Percentiles rank a stretch among this genome's conserved stretches.
These are phyloP conservation scores for Collariella sp. DNA, from an alignment of 495 filamentous ascomycete genomes.

Conservation along the genomic window DNA sequence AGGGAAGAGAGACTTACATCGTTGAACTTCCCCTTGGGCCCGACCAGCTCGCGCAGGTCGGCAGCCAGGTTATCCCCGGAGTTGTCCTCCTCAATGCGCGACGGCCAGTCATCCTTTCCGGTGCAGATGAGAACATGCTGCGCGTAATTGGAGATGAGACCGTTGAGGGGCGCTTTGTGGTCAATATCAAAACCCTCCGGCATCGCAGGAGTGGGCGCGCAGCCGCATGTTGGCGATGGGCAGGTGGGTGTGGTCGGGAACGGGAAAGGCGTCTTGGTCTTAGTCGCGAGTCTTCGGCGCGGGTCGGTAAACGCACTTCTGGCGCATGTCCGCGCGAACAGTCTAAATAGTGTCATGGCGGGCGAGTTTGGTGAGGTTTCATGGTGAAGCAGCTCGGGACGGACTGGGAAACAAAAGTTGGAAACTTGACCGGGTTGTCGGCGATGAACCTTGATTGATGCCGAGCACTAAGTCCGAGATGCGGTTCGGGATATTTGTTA, in stretches of 20 bases:
- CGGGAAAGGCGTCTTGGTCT: conserved; percentile 13
- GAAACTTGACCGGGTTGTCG: neutral
- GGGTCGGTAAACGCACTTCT: neutral
- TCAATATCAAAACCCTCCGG: conserved; percentile 72
- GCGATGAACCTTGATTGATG: neutral
- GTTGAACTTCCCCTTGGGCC: conserved; percentile 54
- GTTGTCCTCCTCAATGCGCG: conserved; percentile 51
- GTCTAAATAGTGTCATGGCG: conserved; percentile 5
- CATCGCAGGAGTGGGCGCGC: conserved; percentile 53
- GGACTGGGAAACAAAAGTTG: neutral
- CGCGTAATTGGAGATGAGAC: conserved; percentile 68
- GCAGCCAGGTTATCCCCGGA: conserved; percentile 56
- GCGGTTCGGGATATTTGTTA: too few species aligned
- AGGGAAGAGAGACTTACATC: conserved; percentile 47
- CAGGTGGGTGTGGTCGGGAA: conserved; percentile 53
- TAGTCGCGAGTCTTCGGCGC: neutral
- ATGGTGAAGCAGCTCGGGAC: neutral
- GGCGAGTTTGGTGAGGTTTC: neutral
- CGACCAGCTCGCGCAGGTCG: conserved; percentile 58
- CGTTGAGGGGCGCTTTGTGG: conserved; percentile 54
- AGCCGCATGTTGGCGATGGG: conserved; percentile 63
- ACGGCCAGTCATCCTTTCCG: conserved; percentile 72
- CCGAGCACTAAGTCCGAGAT: neutral
- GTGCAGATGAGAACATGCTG: conserved; percentile 80
- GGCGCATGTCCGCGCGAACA: conserved; percentile 3